Percentiles rank a stretch among this genome's conserved stretches.
Evolutionary conservation across 2,329 filamentous ascomycete species (phyloP).

Genomic region (Calycina herbarum): DNA sequence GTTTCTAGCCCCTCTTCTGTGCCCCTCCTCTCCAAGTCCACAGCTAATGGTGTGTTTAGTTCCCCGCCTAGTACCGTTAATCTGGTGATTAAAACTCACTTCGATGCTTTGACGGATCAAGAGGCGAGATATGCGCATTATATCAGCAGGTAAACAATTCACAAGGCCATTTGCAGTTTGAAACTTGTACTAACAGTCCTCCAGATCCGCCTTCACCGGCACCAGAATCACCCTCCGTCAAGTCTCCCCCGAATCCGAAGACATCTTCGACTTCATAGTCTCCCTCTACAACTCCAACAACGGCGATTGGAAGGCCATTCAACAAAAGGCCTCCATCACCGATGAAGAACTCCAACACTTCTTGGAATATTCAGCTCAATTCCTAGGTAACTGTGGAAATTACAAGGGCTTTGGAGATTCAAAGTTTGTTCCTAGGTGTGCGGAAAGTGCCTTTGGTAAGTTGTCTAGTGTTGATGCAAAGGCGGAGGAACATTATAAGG

Average conservation of each 20-base stretch:
- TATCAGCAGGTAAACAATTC: conserved; percentile 66
- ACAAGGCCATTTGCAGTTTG: neutral
- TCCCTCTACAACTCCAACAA: conserved; percentile 64
- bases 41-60: conserved; percentile 19
- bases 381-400: conserved; percentile 76
- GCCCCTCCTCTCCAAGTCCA: neutral
- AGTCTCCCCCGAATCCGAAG: conserved; percentile 77
- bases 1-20: neutral
- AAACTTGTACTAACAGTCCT: conserved; percentile 16
- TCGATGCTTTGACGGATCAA: conserved; percentile 71
- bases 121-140: conserved; percentile 92
- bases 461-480: conserved; percentile 61
- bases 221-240: conserved; percentile 78
- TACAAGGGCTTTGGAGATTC: conserved; percentile 86
- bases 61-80: conserved; percentile 84
- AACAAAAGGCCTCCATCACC: conserved; percentile 62
- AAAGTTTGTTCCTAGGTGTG: conserved; percentile 76
- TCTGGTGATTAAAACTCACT: conserved; percentile 90
- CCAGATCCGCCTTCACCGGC: conserved; percentile 73
- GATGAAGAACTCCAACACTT: conserved; percentile 66
- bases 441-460: conserved; percentile 61
- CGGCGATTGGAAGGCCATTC: conserved; percentile 71
- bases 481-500: conserved; percentile 63
- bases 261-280: conserved; percentile 79
- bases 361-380: conserved; percentile 75